Evolutionary conservation across 306 rosid genomes (phyloP).

Genomic region (Canavalia ensiformis): DNA sequence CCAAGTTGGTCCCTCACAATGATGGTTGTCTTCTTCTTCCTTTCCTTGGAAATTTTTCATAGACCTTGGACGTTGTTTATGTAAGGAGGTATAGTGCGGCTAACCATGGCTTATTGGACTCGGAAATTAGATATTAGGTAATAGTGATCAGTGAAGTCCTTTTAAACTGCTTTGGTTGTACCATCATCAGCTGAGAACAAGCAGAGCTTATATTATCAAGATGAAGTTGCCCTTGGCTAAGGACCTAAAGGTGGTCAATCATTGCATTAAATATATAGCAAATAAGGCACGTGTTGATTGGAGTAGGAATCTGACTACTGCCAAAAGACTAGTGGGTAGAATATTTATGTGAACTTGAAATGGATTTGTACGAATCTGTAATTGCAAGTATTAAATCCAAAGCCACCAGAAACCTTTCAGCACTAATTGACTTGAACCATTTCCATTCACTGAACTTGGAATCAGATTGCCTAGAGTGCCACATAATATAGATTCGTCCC

Average conservation of each 20-base stretch:
- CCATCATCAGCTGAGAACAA: slow-evolving; percentile 38
- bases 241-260: slow-evolving; percentile 79
- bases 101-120: slow-evolving; percentile 48
- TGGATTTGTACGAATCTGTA: slow-evolving; percentile 76
- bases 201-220: slow-evolving; percentile 63
- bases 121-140: slow-evolving; percentile 53
- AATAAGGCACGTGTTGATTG: slow-evolving; percentile 81
- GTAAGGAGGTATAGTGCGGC: slow-evolving; percentile 49
- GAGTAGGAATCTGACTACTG: slow-evolving; percentile 70
- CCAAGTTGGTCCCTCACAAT: slow-evolving; percentile 60
- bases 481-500: too few species aligned
- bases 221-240: slow-evolving; percentile 89
- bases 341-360: slow-evolving; percentile 94
- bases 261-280: slow-evolving; percentile 79
- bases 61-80: slow-evolving; percentile 29
- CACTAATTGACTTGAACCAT: too few species aligned
- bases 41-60: slow-evolving; percentile 39
- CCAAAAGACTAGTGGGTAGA: slow-evolving; percentile 99
- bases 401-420: background rate
- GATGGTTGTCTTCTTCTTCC: slow-evolving; percentile 45
- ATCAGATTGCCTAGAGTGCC: too few species aligned
- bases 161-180: slow-evolving; percentile 22
- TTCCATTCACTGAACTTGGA: too few species aligned
- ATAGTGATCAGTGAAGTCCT: slow-evolving; percentile 35
- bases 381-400: slow-evolving; percentile 66